Evolutionary conservation across 768 basidiomycete species (phyloP), one percentile per base, ranked within the genome.

Genomic region (Myochromella boudieri): DNA sequence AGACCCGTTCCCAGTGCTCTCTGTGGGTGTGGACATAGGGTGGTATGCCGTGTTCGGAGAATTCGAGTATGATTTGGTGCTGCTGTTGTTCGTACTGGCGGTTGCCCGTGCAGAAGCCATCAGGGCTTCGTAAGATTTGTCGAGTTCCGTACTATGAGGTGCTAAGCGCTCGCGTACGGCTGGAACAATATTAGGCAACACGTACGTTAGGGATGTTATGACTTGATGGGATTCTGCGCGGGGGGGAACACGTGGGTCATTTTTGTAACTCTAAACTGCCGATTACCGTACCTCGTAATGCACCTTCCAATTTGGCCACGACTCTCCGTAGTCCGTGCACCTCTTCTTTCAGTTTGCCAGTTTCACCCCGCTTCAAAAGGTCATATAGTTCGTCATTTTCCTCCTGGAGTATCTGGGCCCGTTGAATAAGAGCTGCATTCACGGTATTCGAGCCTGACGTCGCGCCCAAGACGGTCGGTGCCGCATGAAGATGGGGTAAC

Each of bases 311-410:
- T 57, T 81, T 80, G 41, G 74, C 73, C 33, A 90, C 85, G 25
- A 83, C 79, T 53, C 80, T 73, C 26, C 82, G 74, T 44, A 93
- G 70, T 6, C 80, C 80, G 38, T 80, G 78, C 9, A 86, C 86
- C 61, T 93, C 87, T 59, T 91, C 91, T 61, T 90, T 90, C 52
- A 93, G 61, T 60, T 78, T 83, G 4, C 89, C 90, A 0, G 87
- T 86, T 65, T 93, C 90, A 31, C 85, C 80, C 20, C 71, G 71
- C 62, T 81, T 85, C 45, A 93, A 66, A 8, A 92, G 67, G 39
- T 82, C 78, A 61, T 92, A 93, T 14, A 93, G 64, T 53, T 93
- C 91, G 54, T 93, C 89, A 49, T 93, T 93, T 64, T 93, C 91
- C 46, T 91, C 85, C 61, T 93, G 91, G 8, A 93, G 69, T 14